Evolutionary conservation across 2,329 filamentous ascomycete species (phyloP).

Genomic region (Helicocarpus griseus): DNA sequence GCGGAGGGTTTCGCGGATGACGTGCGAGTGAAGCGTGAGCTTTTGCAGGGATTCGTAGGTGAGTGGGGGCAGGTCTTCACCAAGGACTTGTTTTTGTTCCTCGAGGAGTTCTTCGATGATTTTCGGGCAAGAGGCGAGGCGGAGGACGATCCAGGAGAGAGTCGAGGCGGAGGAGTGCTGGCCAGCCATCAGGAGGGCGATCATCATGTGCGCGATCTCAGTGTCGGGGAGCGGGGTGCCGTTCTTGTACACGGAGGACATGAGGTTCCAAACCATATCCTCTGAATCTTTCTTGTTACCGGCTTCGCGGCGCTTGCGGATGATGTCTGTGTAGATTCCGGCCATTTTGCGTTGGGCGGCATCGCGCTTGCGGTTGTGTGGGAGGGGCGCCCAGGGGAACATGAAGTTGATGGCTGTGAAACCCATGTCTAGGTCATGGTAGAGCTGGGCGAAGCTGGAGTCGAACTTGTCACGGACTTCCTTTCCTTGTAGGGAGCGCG

Average conservation of each 20-base stretch:
- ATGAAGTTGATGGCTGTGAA: conserved; percentile 86
- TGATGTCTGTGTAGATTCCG: conserved; percentile 72
- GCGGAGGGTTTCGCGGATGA: conserved; percentile 85
- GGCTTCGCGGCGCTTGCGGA: conserved; percentile 57
- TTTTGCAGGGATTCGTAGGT: conserved; percentile 68
- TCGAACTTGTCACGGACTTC: conserved; percentile 75
- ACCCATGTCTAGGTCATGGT: conserved; percentile 83
- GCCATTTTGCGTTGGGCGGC: conserved; percentile 71
- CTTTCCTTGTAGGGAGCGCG: conserved; percentile 72
- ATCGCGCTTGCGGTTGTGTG: conserved; percentile 78
- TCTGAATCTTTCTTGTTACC: conserved; percentile 44
- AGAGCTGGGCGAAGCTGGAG: conserved; percentile 67
- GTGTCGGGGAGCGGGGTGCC: conserved; percentile 68
- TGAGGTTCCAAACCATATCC: conserved; percentile 87
- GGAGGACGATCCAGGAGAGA: conserved; percentile 74
- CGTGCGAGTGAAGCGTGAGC: conserved; percentile 70
- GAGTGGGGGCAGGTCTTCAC: conserved; percentile 63
- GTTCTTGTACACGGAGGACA: conserved; percentile 78
- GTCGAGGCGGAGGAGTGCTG: conserved; percentile 84
- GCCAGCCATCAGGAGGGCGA: conserved; percentile 82
- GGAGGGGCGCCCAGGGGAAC: conserved; percentile 77
- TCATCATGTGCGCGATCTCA: conserved; percentile 89
- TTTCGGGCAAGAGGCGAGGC: conserved; percentile 67
- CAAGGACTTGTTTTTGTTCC: conserved; percentile 68
- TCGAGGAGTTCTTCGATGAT: conserved; percentile 72